Evolutionary conservation across 225 moss, liverwort and hornwort genomes (phyloP).

Genomic region (Rhytidiadelphus loreus): DNA sequence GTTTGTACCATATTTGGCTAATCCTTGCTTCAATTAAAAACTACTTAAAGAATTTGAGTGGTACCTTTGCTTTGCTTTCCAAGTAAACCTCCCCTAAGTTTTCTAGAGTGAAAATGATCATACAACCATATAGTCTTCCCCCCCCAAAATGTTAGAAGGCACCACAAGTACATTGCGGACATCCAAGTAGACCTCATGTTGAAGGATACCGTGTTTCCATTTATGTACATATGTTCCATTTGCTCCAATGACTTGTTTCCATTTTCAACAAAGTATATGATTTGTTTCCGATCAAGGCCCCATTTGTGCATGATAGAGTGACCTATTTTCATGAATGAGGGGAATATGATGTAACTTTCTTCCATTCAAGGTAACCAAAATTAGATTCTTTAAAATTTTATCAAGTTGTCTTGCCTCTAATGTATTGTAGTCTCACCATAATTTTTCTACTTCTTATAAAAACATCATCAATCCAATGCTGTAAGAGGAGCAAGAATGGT

Average conservation of each 20-base stretch:
- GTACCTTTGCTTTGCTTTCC: neutral
- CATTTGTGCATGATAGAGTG: too few relatives aligned
- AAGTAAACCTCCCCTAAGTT: neutral
- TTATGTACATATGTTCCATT: neutral
- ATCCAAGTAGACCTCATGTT: neutral
- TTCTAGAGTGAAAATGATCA: neutral
- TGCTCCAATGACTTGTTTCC: neutral
- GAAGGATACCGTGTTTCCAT: neutral
- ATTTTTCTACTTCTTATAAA: neutral
- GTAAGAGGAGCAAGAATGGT: neutral
- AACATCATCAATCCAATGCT: neutral
- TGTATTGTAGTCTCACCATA: neutral
- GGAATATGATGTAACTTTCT: too few relatives aligned
- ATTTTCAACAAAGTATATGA: neutral
- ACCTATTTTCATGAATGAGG: too few relatives aligned
- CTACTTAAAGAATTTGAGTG: neutral
- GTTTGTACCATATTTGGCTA: neutral
- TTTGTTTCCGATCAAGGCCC: too few relatives aligned
- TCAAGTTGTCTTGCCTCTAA: neutral
- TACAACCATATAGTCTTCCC: neutral
- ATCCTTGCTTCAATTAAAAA: neutral
- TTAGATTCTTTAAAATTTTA: neutral
- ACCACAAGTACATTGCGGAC: neutral
- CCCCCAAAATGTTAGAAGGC: neutral
- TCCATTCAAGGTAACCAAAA: too few relatives aligned